Evolutionary conservation across 139 green algal genomes (phyloP).

Genomic region (Tetratostichococcus sp.): DNA sequence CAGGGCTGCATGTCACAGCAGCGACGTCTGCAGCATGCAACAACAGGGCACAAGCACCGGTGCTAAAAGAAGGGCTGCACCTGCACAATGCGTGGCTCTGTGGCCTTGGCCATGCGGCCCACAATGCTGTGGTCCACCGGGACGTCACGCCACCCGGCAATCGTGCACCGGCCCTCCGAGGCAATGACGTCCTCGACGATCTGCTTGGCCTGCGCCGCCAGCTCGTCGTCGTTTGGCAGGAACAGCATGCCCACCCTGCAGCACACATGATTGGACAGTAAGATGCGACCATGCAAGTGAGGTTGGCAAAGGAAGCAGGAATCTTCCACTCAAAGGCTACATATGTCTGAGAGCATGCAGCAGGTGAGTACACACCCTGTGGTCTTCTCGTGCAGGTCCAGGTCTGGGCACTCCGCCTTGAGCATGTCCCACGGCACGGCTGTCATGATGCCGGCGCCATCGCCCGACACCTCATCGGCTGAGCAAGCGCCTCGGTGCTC

Average conservation of each 20-base stretch:
- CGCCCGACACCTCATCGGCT: conserved; percentile 93
- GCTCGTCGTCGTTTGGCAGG: conserved; percentile 82
- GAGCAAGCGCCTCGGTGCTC: conserved; percentile 97
- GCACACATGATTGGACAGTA: neutral
- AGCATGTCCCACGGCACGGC: conserved; percentile 95
- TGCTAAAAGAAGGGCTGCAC: no score
- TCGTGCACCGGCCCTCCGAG: conserved; percentile 70
- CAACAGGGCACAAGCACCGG: no score
- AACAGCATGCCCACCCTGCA: conserved; percentile 97
- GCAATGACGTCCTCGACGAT: conserved; percentile 73
- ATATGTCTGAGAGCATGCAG: neutral
- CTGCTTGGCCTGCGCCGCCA: conserved; percentile 59
- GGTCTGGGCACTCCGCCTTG: conserved; percentile 57
- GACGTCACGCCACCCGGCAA: conserved; percentile 92
- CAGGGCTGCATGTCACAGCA: no score
- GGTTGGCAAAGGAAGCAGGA: no score
- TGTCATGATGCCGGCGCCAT: conserved; percentile 97
- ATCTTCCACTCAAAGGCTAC: no score
- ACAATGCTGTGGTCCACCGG: conserved; percentile 84
- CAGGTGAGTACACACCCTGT: conserved; percentile 44
- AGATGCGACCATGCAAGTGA: no score
- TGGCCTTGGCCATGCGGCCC: conserved; percentile 79
- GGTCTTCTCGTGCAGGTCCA: conserved; percentile 54
- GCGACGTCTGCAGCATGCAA: no score
- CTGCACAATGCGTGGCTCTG: conserved; percentile 90